Base-by-base conservation (phyloP, 257 asterid species). In the Cordia subcordata region DNA sequence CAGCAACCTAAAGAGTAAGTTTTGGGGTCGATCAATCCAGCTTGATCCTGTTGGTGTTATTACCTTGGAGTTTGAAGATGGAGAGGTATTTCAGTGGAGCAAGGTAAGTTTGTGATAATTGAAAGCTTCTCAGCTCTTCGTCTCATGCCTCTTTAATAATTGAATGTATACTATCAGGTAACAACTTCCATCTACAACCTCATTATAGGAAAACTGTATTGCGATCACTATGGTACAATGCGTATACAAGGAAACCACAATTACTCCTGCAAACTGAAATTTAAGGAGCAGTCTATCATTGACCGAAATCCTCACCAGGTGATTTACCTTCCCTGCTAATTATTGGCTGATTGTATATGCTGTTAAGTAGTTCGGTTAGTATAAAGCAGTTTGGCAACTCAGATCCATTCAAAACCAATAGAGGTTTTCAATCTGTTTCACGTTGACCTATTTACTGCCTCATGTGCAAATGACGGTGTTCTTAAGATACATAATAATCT, bases 271-370 rank as follows among this genome's bases (percentile, higher is more conserved):
- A 89, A 83, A 69, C 84, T 93, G 66, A 93, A 93, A 68, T 93
- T 93, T 80, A 93, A 93, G 89, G 97, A 93, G 85, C 97, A 85
- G 76, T 93, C 99, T 61, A 86, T 93, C 49, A 77, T 93, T 60
- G 99, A 89, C 61, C 78, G 99, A 70, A 93, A 89, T 73, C 96
- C 99, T 60, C 99, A 93, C 68, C 97, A 93, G 97, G 97, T 92
- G 47, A 72, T 60, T n/a, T 13, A 16, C 12, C 19, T 21, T 38
- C 14, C 53, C 13, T 16, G n/a, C n/a, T n/a, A n/a, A n/a, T n/a
- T n/a, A n/a, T n/a, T n/a, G n/a, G n/a, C n/a, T n/a, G n/a, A n/a
- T n/a, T n/a, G n/a, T n/a, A n/a, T n/a, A n/a, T n/a, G n/a, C n/a
- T n/a, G n/a, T n/a, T n/a, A n/a, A n/a, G n/a, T n/a, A n/a, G n/a